Evolutionary conservation across 2,329 filamentous ascomycete species (phyloP).

Genomic region (Trichoderma sp.): DNA sequence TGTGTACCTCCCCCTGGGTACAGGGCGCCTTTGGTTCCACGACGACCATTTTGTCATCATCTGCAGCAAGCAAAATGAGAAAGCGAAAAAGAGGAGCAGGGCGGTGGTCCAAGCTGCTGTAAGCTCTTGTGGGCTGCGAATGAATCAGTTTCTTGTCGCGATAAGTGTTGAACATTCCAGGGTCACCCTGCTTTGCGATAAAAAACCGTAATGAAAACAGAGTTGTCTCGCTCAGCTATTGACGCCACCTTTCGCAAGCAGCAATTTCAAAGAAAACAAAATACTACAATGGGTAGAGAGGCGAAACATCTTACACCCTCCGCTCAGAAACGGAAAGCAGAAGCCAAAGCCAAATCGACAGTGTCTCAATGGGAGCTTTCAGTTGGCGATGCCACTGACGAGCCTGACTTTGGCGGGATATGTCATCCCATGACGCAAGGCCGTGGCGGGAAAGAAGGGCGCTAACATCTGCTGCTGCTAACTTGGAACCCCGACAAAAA

Average conservation of each 20-base stretch:
- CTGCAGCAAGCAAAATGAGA: background rate
- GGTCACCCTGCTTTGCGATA: background rate
- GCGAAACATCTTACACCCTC: background rate
- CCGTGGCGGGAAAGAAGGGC: background rate
- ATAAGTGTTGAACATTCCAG: background rate
- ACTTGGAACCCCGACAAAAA: background rate
- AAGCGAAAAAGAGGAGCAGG: background rate
- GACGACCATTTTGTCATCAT: background rate
- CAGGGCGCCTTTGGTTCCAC: background rate
- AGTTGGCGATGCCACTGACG: background rate
- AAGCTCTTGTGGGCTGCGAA: background rate
- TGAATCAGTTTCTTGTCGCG: background rate
- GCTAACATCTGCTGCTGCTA: background rate
- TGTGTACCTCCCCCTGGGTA: background rate
- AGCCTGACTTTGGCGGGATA: background rate
- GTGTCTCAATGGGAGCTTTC: background rate
- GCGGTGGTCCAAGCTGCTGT: background rate
- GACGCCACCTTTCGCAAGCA: background rate
- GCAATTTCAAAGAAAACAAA: background rate
- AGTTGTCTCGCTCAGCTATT: background rate
- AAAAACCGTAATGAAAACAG: background rate
- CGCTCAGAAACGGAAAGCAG: background rate
- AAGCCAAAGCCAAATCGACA: background rate
- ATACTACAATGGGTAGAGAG: background rate
- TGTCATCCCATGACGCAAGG: background rate